Evolutionary conservation across 441 rosid genomes (phyloP), one percentile per base, ranked within the genome.

Genomic region (Aquilaria agallochum): DNA sequence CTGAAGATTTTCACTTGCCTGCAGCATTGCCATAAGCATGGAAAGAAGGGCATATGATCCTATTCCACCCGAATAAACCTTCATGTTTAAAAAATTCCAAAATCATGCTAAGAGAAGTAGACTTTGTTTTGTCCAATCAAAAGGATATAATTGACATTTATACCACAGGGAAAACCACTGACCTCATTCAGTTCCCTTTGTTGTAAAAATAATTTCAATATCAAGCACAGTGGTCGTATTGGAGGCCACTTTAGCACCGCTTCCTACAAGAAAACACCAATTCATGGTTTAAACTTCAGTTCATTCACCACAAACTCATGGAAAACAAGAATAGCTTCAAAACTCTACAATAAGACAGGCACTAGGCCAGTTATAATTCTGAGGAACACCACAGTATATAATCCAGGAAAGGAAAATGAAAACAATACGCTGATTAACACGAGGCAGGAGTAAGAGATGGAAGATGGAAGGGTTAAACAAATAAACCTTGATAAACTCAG

Each of bases 151-250:
- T 20, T 31, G 14, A 50, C 10, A 56, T 9, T 46, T 3, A 27
- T 55, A 66, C 4, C 3, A 53, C 8, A 63, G 46, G 27, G 55
- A 56, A 20, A 57, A 67, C 65, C 60, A 58, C 63, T 65, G 59
- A 93, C 98, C 96, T 93, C 98, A 65, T 93, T 93, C 55, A 88
- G 84, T 59, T 83, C 97, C 75, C 98, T 90, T 72, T 93, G 98
- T 68, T 93, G 98, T 68, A 93, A 74, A 76, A 93, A 93, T 5
- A 88, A 88, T 85, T 93, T 93, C 75, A 93, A 68, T 66, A 88
- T 90, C 68, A 90, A 76, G 68, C 96, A 90, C 64, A 93, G 73
- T 52, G 98, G 95, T 36, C 86, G 88, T 62, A 90, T 34, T 53
- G 90, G 87, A 64, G 97, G 97, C 83, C 80, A 83, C 69, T 72